These are phyloP conservation scores for Leishmania gerbilli DNA, from an alignment of 208 protist genomes.

Conservation along the genomic window DNA sequence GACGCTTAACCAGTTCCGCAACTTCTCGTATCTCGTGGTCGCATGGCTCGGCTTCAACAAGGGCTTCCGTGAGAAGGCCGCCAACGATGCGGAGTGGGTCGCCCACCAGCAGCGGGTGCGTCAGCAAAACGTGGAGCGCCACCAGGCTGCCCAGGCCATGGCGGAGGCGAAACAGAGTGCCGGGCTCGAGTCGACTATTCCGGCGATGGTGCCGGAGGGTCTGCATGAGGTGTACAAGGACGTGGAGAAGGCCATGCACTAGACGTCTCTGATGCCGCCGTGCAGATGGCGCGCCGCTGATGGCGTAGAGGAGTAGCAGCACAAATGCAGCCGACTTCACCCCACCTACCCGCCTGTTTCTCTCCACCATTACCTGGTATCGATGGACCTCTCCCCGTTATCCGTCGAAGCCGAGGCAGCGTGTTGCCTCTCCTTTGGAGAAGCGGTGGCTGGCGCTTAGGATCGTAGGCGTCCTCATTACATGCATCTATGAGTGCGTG, in stretches of 20 bases:
- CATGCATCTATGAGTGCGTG: background rate
- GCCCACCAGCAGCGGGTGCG: slow-evolving; percentile 66
- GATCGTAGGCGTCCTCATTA: background rate
- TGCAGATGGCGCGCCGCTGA: background rate
- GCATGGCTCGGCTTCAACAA: slow-evolving; percentile 80
- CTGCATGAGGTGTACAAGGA: slow-evolving; percentile 75
- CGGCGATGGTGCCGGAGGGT: slow-evolving; percentile 59
- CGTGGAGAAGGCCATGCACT: slow-evolving; percentile 62
- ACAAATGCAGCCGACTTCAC: background rate
- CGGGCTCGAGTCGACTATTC: slow-evolving; percentile 34
- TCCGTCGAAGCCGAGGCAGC: background rate
- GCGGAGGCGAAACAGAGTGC: slow-evolving; percentile 28
- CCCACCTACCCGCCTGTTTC: too few relatives aligned
- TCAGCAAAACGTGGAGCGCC: slow-evolving; percentile 62
- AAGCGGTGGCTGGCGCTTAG: background rate
- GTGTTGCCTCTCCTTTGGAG: background rate
- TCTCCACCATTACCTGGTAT: background rate
- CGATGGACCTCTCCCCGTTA: background rate
- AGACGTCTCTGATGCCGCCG: slow-evolving; percentile 7
- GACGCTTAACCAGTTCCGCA: slow-evolving; percentile 88
- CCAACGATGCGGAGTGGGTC: slow-evolving; percentile 84
- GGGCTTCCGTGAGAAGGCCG: slow-evolving; percentile 75
- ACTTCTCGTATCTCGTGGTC: slow-evolving; percentile 83
- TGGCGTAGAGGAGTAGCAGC: background rate
- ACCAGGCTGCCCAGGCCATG: slow-evolving; percentile 53